Base-by-base conservation (phyloP, 805 yeast genomes). In the Sugiyamaella qingdaonensis region DNA sequence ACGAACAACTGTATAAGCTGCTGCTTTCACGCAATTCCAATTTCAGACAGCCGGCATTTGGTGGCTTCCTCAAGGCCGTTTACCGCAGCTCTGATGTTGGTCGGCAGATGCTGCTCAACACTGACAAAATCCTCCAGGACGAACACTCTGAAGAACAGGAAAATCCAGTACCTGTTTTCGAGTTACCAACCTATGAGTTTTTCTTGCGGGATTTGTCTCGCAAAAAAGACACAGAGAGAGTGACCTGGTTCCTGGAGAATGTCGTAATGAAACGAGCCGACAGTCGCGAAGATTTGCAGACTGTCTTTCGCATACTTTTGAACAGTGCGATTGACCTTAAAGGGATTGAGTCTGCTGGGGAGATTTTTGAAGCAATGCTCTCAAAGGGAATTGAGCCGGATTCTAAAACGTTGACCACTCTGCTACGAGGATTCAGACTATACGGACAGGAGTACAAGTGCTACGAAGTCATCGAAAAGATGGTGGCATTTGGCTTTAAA, bases 401-500 rank as follows among this genome's bases (percentile, higher is more conserved):
- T 24, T 16, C 31, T 10, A 19, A 48, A n/a, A 37, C 37, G 18
- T 29, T 52, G 56, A 7, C 61, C 60, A 65, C 44, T 51, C 51
- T 67, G 2, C 60, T 66, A 49, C 60, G 61, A 32, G 60, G 62
- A 24, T 67, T 67, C 37, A 53, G 69, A 2, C 43, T 57, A 7
- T 42, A 56, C 18, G 67, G 67, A 8, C 54, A 58, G 10, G 63
- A 62, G 4, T 61, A 50, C 16, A 63, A 64, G 44, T 65, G 68
- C 54, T 52, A 45, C 27, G 65, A 64, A 10, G 56, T 63, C 1
- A 35, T 66, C 9, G n/a, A 46, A 10, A 46, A 56, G 14, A 52
- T 61, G 11, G 44, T 59, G 13, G 33, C 46, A 9, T 34, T 46
- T 9, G 46, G 54, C n/a, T 48, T 39, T 13, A 52, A 57, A 31